Conservation (phyloP, 1,139 yeast genomes). For the Magnusiomyces suaveolens region DNA sequence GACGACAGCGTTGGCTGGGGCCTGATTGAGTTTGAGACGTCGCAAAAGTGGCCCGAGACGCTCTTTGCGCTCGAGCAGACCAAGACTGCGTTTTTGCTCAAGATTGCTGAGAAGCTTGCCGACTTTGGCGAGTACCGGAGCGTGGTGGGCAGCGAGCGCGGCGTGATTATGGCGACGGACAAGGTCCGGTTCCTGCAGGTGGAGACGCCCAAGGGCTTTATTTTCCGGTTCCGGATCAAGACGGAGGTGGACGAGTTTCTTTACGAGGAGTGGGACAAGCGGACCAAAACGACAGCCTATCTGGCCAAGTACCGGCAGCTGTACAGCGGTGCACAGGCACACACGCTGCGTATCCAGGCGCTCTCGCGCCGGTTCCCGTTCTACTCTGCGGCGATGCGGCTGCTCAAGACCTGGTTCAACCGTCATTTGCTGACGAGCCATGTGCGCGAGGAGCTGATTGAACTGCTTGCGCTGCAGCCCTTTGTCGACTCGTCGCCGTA, state of each 20-base stretch:
- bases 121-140: constrained; percentile 44
- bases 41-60: constrained; percentile 95
- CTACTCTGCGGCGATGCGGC: constrained; percentile 69
- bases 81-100: constrained; percentile 77
- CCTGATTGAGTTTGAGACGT: constrained; percentile 76
- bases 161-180: constrained; percentile 44
- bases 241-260: constrained; percentile 76
- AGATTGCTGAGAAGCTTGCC: constrained; percentile 50
- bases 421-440: constrained; percentile 51
- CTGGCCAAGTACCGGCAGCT: constrained; percentile 36
- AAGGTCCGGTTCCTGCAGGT: constrained; percentile 48
- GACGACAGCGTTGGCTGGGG: constrained; percentile 78
- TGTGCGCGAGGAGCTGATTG: constrained; percentile 68
- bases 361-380: constrained; percentile 65
- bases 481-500: constrained; percentile 85
- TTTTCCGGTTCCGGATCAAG: constrained; percentile 62
- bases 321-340: constrained; percentile 65
- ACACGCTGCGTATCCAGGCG: constrained; percentile 65
- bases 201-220: constrained; percentile 79
- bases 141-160: constrained; percentile 49
- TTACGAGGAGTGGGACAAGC: constrained; percentile 46
- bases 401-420: constrained; percentile 84
- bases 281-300: constrained; percentile 41
- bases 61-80: constrained; percentile 74
- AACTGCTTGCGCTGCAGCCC: constrained; percentile 69